Percentiles rank a stretch among this genome's conserved stretches.
Conservation (phyloP, 805 yeast species). For the Ogataea polymorpha region DNA sequence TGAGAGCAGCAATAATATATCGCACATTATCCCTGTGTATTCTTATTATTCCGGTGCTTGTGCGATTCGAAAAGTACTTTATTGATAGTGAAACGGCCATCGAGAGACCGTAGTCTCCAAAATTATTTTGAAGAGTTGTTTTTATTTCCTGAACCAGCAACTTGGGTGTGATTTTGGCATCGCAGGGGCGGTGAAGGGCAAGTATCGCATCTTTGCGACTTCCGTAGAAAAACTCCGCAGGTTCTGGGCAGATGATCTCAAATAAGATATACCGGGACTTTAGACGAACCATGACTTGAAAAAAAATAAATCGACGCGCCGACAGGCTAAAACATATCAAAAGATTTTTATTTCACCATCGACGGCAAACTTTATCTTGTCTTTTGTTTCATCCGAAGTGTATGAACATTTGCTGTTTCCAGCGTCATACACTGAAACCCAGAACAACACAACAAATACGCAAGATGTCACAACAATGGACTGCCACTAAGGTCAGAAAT, state of each 20-base stretch:
- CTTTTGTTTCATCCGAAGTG: conserved; percentile 7
- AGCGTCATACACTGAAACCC: conserved; percentile 9
- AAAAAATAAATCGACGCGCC: conserved; percentile 10
- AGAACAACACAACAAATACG: conserved; percentile 1
- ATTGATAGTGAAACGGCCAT: conserved; percentile 49
- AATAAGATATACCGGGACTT: conserved; percentile 83
- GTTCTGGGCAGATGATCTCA: conserved; percentile 67
- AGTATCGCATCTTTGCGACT: conserved; percentile 40
- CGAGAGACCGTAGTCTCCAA: conserved; percentile 78
- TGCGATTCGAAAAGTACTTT: conserved; percentile 76
- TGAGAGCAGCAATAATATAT: conserved; percentile 63
- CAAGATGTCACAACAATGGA: conserved; percentile 36
- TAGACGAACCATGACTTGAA: conserved; percentile 71
- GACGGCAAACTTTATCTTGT: conserved; percentile 12
- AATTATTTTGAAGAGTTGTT: conserved; percentile 53
- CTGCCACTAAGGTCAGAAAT: conserved; percentile 56
- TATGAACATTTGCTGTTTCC: conserved; percentile 10
- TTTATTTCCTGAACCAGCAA: conserved; percentile 52
- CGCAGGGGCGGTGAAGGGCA: conserved; percentile 49
- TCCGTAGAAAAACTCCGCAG: conserved; percentile 2
- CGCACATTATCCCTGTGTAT: conserved; percentile 66
- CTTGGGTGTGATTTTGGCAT: conserved; percentile 46
- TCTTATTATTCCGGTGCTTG: conserved; percentile 81
- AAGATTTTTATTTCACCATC: conserved; percentile 2
- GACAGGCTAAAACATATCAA: conserved; percentile 7